These are phyloP conservation scores for Primulina tabacum DNA, from an alignment of 257 asterid species.

Conservation along the genomic window DNA sequence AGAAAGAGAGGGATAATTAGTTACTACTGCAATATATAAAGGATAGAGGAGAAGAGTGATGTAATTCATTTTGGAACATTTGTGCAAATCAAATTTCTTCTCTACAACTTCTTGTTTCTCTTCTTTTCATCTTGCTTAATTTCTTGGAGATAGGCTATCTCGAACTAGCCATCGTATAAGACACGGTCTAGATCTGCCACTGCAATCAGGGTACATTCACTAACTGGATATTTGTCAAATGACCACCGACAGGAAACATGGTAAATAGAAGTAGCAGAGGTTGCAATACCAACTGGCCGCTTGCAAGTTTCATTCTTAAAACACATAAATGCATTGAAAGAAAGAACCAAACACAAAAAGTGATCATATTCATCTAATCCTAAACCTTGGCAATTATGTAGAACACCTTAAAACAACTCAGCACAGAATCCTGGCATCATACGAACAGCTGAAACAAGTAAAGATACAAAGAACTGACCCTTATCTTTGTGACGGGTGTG, in stretches of 20 bases:
- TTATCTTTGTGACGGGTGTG: conserved; percentile 57
- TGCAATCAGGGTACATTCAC: too few relatives aligned
- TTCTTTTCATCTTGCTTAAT: too few relatives aligned
- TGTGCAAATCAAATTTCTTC: not conserved
- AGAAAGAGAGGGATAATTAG: not conserved
- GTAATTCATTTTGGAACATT: not conserved
- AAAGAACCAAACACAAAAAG: not conserved
- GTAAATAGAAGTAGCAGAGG: not conserved
- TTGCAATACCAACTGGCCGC: not conserved
- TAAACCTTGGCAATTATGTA: not conserved
- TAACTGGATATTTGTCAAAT: too few relatives aligned
- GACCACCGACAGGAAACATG: not conserved
- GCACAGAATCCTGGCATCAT: not conserved
- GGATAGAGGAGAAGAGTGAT: too few relatives aligned
- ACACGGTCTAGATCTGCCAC: too few relatives aligned
- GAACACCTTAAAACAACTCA: not conserved
- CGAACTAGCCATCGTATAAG: not conserved
- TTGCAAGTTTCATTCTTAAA: conserved; percentile 15
- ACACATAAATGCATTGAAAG: not conserved
- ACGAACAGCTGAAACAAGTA: not conserved
- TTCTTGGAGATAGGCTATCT: not conserved
- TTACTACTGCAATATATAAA: not conserved
- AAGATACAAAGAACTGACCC: conserved; percentile 39
- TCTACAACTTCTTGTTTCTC: not conserved
- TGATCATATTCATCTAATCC: not conserved